A percentile compares a stretch with the other conserved stretches of the same genome.
Conservation (phyloP, 805 yeast species). For the Cyberlindnera sargentensis region DNA sequence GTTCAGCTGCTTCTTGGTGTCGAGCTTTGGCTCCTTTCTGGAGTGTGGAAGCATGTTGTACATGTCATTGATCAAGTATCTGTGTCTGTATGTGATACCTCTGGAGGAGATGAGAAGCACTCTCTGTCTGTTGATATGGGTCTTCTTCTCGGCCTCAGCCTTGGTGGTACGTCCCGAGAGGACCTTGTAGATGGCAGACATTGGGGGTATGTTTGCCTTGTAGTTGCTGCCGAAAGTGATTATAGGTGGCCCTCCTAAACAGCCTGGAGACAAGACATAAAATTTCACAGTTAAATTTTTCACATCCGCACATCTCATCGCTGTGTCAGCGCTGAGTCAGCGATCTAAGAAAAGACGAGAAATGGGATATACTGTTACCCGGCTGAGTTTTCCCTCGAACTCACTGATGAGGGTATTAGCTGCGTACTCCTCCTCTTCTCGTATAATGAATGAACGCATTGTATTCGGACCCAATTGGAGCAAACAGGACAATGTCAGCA, state of each 20-base stretch:
- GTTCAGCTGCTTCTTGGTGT: constrained; percentile 80
- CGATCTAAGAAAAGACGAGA: too few relatives aligned
- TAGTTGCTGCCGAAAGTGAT: background rate
- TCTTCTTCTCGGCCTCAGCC: constrained; percentile 33
- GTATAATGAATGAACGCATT: too few relatives aligned
- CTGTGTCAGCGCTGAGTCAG: background rate
- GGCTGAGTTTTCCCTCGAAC: too few relatives aligned
- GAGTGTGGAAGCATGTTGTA: constrained; percentile 82
- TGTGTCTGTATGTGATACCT: constrained; percentile 92
- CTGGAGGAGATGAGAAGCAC: constrained; percentile 86
- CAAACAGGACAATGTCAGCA: constrained; percentile 1
- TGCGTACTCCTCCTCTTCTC: too few relatives aligned
- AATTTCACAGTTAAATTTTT: background rate
- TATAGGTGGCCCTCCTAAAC: background rate
- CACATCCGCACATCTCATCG: background rate
- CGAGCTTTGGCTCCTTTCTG: constrained; percentile 93
- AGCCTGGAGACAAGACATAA: too few relatives aligned
- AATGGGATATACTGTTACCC: too few relatives aligned
- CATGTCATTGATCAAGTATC: constrained; percentile 85
- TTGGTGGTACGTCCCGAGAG: constrained; percentile 40
- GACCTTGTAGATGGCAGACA: constrained; percentile 73
- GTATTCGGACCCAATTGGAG: too few relatives aligned
- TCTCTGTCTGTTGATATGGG: constrained; percentile 79
- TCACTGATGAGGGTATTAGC: too few relatives aligned
- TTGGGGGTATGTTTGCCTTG: constrained; percentile 16